Percentiles rank a stretch among this genome's conserved stretches.
Conservation (phyloP, 2,329 filamentous ascomycete species). For the Epichloe typhina region DNA sequence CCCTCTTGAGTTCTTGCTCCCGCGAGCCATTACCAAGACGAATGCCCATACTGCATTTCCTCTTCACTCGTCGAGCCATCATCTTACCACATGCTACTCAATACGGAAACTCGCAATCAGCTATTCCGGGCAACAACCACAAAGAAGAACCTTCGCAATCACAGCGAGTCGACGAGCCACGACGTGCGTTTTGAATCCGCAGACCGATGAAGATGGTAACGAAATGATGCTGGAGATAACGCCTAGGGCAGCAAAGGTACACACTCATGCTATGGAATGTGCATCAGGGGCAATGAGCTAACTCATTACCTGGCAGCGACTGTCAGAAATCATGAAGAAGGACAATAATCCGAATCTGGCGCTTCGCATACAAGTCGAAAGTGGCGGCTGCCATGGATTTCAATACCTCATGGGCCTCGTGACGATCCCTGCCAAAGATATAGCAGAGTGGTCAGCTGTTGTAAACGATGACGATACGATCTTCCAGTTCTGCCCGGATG, state of each 20-base stretch:
- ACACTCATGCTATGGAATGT: constrained; percentile 8
- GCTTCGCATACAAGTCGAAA: constrained; percentile 84
- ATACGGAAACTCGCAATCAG: not conserved
- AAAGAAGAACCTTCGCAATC: constrained; percentile 22
- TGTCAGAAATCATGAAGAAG: constrained; percentile 62
- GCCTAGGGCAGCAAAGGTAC: constrained; percentile 64
- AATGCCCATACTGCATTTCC: not conserved
- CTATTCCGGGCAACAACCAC: not conserved
- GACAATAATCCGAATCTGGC: constrained; percentile 67
- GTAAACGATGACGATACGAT: constrained; percentile 71
- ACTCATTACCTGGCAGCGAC: constrained; percentile 35
- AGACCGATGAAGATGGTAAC: constrained; percentile 71
- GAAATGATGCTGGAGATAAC: constrained; percentile 76
- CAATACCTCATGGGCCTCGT: constrained; percentile 91
- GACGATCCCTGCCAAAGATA: constrained; percentile 34
- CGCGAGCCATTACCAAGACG: constrained; percentile 11
- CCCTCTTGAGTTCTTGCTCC: constrained; percentile 28
- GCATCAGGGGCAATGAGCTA: not conserved
- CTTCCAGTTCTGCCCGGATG: constrained; percentile 55
- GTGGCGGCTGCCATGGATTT: constrained; percentile 93
- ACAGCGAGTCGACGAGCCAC: constrained; percentile 28
- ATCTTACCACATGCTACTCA: not conserved
- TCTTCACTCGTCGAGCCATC: not conserved
- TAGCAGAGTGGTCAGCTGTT: constrained; percentile 20
- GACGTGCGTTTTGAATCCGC: constrained; percentile 52